Evolutionary conservation across 2,329 filamentous ascomycete genomes (phyloP).

Genomic region (Dactylonectria macrodidyma): DNA sequence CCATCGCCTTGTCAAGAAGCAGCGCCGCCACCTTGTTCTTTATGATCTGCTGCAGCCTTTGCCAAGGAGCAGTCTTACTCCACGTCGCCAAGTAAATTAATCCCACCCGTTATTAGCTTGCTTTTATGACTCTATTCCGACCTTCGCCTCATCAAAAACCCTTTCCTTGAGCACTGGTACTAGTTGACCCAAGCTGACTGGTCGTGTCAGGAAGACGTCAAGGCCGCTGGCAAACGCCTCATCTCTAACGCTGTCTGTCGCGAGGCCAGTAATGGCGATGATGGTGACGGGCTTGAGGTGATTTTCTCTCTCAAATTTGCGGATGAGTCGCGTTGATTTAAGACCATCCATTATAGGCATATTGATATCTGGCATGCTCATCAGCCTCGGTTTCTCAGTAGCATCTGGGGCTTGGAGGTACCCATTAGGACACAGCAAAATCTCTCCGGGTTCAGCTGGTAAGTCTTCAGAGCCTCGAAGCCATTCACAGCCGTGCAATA

Average conservation of each 20-base stretch:
- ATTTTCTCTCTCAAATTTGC: constrained; percentile 61
- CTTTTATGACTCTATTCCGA: neutral
- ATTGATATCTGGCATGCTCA: constrained; percentile 55
- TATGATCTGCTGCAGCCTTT: too few relatives aligned
- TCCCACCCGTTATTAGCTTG: neutral
- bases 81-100: neutral
- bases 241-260: constrained; percentile 62
- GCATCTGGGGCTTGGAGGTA: neutral
- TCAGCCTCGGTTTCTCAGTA: neutral
- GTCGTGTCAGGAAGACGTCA: constrained; percentile 67
- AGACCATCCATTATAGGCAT: constrained; percentile 71
- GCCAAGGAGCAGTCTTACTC: too few relatives aligned
- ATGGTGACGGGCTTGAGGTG: constrained; percentile 59
- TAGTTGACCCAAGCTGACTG: constrained; percentile 49
- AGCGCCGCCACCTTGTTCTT: too few relatives aligned
- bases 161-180: neutral
- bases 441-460: constrained; percentile 60
- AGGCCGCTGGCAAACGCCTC: constrained; percentile 65
- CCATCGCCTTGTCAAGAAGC: too few relatives aligned
- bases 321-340: constrained; percentile 64
- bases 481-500: constrained; percentile 41
- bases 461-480: constrained; percentile 54
- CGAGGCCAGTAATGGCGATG: constrained; percentile 68
- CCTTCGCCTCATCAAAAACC: neutral
- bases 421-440: constrained; percentile 59